Evolutionary conservation across 768 basidiomycete species (phyloP), one percentile per base, ranked within the genome.

Genomic region (Tricholoma terreum): DNA sequence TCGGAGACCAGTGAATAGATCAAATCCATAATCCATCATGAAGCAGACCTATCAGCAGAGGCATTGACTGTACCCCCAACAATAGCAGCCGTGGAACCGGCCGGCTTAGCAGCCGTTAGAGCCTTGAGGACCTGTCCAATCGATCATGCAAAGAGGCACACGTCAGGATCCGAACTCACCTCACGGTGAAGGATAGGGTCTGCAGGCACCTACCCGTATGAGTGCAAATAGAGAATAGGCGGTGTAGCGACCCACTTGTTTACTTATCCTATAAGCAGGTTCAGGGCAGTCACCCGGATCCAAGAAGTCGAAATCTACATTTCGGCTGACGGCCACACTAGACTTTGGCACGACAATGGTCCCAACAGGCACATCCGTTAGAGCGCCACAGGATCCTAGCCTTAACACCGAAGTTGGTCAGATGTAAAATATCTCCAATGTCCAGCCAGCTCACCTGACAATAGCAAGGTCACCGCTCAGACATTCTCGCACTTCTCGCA

Each of bases 381-480:
- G 77, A 33, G 82, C 82, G 27, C 90, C 90, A 64, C 90, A 93
- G 6, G 90, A 92, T 42, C 91, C 90, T n/a, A 92, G 75, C 59
- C 90, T 92, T 66, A 48, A 45, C 21, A 31, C 17, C 22, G n/a
- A n/a, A n/a, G 7, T 42, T 45, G 49, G 56, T 56, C 35, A 55
- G 50, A 35, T 52, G 33, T 57, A 30, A 54, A 57, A 58, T n/a
- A 49, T 31, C 8, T 24, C n/a, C n/a, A 31, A 17, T 17, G 7
- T 31, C 3, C 15, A 15, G n/a, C 15, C 38, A n/a, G 6, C 71
- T 58, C 51, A 80, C 81, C 82, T 79, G 63, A 84, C 69, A 48
- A 82, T 69, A 57, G 69, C 68, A 75, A 84, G 75, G 67, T 84
- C 82, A 14, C 90, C 90, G 57, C 69, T 77, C 36, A 90, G 69